Percentiles rank a stretch among this genome's conserved stretches.
Evolutionary conservation across 176 grass and related monocot species (phyloP).

Genomic region (Otatea glauca): DNA sequence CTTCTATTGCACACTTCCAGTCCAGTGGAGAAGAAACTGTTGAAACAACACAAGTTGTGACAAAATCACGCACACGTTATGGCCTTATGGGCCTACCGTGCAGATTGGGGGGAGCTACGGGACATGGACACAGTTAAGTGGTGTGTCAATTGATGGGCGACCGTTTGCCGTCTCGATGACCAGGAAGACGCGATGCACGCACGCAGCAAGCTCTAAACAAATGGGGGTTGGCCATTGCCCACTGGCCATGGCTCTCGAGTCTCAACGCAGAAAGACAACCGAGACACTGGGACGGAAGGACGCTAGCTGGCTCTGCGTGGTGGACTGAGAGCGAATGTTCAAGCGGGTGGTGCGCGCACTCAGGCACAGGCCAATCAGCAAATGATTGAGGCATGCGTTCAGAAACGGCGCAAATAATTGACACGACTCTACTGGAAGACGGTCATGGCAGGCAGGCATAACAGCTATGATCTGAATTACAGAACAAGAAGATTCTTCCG

Average conservation of each 20-base stretch:
- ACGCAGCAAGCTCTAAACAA: neutral
- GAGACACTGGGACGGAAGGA: no score
- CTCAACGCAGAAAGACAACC: neutral
- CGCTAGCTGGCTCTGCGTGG: neutral
- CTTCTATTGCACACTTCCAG: neutral
- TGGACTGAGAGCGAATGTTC: neutral
- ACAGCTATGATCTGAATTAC: no score
- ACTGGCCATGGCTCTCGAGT: neutral
- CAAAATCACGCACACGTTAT: neutral
- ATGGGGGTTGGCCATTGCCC: neutral
- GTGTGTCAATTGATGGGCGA: slow-evolving; percentile 28
- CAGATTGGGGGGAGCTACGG: neutral
- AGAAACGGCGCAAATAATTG: slow-evolving; percentile 24
- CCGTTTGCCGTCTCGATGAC: slow-evolving; percentile 7
- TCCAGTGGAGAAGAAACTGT: neutral
- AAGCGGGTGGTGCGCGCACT: neutral
- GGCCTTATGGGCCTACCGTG: neutral
- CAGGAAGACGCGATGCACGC: slow-evolving; percentile 16
- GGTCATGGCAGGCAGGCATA: neutral
- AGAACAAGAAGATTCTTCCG: no score
- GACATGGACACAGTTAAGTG: slow-evolving; percentile 21
- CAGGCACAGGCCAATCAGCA: neutral
- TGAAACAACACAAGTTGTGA: neutral
- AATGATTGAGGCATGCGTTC: neutral
- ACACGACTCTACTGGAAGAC: neutral